A percentile compares a stretch with the other conserved stretches of the same genome.
phyloP scores from a whole-genome alignment of 441 rosid genomes.

The Aleurites moluccanus region DNA sequence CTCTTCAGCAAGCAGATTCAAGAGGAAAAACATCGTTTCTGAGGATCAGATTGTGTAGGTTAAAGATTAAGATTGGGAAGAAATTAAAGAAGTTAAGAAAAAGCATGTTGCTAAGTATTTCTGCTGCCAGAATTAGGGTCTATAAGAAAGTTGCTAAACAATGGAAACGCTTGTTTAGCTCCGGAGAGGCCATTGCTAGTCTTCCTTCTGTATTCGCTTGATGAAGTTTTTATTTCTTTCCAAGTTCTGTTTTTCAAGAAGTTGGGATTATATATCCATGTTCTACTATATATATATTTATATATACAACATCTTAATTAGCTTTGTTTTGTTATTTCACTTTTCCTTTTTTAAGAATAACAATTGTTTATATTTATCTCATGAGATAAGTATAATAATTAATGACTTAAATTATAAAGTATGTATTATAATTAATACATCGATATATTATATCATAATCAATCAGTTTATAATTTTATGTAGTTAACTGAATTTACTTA shows the following conservation, averaged over 20 bases:
- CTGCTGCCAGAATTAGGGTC: conserved; percentile 32
- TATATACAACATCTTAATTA: background rate
- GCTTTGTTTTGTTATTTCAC: background rate
- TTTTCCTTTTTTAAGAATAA: too few species aligned
- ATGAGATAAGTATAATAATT: too few species aligned
- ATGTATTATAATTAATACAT: too few species aligned
- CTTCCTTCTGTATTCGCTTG: conserved; percentile 35
- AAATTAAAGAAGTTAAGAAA: conserved; percentile 52
- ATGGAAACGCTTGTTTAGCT: conserved; percentile 45
- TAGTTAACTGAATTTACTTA: too few species aligned
- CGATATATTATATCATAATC: too few species aligned
- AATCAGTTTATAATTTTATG: too few species aligned
- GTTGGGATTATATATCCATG: background rate
- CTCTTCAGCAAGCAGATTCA: conserved; percentile 51
- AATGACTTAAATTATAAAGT: too few species aligned
- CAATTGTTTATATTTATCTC: too few species aligned
- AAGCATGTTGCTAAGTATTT: conserved; percentile 25
- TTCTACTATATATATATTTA: background rate
- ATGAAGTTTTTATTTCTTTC: conserved; percentile 7
- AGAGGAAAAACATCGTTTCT: conserved; percentile 43
- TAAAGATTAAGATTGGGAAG: conserved; percentile 63
- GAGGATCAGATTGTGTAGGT: conserved; percentile 45
- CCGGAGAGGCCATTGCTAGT: conserved; percentile 32
- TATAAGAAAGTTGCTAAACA: conserved; percentile 29
- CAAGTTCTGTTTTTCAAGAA: background rate